A percentile compares a stretch with the other conserved stretches of the same genome.
These are phyloP conservation scores for Citrus hindsii DNA, from an alignment of 345 rosid genomes.

Conservation along the genomic window DNA sequence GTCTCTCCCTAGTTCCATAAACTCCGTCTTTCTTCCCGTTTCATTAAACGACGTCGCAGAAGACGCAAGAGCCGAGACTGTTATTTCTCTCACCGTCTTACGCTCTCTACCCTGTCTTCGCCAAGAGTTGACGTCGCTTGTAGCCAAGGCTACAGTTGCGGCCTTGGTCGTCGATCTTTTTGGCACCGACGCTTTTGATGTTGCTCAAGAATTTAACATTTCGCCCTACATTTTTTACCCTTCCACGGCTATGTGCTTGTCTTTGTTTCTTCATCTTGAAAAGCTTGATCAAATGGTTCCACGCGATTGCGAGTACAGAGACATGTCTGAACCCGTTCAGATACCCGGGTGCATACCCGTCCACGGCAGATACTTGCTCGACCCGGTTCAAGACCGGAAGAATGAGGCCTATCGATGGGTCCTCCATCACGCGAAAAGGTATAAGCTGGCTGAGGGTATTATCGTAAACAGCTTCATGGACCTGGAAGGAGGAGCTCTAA, in stretches of 20 bases:
- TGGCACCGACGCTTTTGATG: conserved; percentile 48
- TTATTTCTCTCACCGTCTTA: conserved; percentile 27
- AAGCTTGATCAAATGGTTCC: conserved; percentile 46
- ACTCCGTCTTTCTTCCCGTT: conserved; percentile 36
- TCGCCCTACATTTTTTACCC: conserved; percentile 52
- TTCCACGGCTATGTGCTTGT: conserved; percentile 45
- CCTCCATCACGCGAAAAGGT: conserved; percentile 48
- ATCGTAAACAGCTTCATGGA: conserved; percentile 56
- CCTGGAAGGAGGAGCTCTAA: conserved; percentile 45
- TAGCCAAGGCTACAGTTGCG: conserved; percentile 12
- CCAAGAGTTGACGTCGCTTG: conserved; percentile 15
- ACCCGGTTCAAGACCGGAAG: conserved; percentile 54
- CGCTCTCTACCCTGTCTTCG: conserved; percentile 41
- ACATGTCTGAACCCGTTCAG: conserved; percentile 48
- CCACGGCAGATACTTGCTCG: conserved; percentile 45
- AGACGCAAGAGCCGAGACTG: conserved; percentile 18
- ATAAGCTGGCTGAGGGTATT: conserved; percentile 52
- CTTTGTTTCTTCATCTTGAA: conserved; percentile 46
- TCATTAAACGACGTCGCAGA: conserved; percentile 34
- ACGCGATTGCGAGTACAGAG: conserved; percentile 63
- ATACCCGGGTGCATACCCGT: conserved; percentile 66
- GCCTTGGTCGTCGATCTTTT: conserved; percentile 43
- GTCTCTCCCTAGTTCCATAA: conserved; percentile 35
- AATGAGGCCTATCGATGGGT: conserved; percentile 60
- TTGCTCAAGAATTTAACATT: conserved; percentile 47